Evolutionary conservation across 78 protist genomes (phyloP), one percentile per base, ranked within the genome.

Genomic region (Speleostelium caveatum): DNA sequence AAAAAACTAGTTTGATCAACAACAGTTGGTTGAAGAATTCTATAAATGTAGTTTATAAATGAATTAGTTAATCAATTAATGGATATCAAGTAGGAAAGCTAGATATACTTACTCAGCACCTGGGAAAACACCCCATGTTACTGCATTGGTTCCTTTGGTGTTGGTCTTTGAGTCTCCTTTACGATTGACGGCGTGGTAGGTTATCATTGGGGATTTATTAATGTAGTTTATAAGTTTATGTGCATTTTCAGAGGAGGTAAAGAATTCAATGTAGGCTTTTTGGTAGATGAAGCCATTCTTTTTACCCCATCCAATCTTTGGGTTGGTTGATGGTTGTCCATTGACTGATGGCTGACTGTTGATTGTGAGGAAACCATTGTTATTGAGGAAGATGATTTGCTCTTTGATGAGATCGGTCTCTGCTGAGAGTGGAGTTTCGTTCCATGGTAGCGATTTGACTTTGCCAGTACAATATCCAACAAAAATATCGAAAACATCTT

Each of bases 51-150:
- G n/a, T n/a, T n/a, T n/a, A n/a, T n/a, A n/a, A n/a, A n/a, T n/a
- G n/a, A n/a, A n/a, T n/a, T n/a, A n/a, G n/a, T n/a, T n/a, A n/a
- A n/a, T n/a, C n/a, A n/a, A n/a, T n/a, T n/a, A n/a, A n/a, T n/a
- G n/a, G n/a, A n/a, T n/a, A n/a, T n/a, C n/a, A n/a, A n/a, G n/a
- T n/a, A n/a, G n/a, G n/a, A n/a, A n/a, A n/a, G n/a, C n/a, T n/a
- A n/a, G n/a, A n/a, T n/a, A n/a, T n/a, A n/a, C n/a, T n/a, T n/a
- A n/a, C n/a, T 97, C 98, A 30, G 55, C 72, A 14, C 95, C 95
- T 1, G 99, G 99, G 96, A 97, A 98, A n/a, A 98, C 98, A 26
- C 99, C 99, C 99, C 98, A 97, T 2, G 99, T 98, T 33, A 97
- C 98, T 1, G 98, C 98, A n/a, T 24, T 95, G 36, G 94, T 74